phyloP scores from a whole-genome alignment of 116 monocot species.

The Zostera marina region DNA sequence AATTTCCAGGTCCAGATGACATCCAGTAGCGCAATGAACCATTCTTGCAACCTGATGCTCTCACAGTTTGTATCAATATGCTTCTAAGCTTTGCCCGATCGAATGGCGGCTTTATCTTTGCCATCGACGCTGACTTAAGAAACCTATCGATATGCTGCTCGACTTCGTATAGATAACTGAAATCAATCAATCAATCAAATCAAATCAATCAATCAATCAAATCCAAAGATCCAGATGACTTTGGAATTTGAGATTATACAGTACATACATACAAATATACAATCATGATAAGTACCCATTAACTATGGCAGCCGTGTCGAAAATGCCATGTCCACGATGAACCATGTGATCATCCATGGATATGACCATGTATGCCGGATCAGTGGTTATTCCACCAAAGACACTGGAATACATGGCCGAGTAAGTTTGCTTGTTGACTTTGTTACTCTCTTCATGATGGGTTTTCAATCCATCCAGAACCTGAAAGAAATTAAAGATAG shows the following conservation, averaged over 20 bases:
- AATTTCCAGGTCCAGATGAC: conserved; percentile 79
- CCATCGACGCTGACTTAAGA: conserved; percentile 61
- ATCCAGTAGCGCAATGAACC: conserved; percentile 89
- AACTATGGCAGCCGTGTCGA: conserved; percentile 82
- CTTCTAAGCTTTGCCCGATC: conserved; percentile 34
- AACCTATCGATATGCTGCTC: conserved; percentile 86
- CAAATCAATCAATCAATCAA: background rate
- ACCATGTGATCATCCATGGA: conserved; percentile 95
- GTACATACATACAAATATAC: too few relatives aligned
- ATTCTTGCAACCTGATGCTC: conserved; percentile 48
- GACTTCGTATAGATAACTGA: conserved; percentile 74
- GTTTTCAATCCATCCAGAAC: conserved; percentile 38
- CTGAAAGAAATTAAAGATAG: too few relatives aligned
- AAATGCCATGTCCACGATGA: conserved; percentile 89
- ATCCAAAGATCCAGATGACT: background rate
- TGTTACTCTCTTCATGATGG: conserved; percentile 21
- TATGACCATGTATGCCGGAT: conserved; percentile 73
- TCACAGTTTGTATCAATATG: conserved; percentile 61
- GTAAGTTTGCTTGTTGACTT: conserved; percentile 24
- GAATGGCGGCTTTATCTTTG: conserved; percentile 63
- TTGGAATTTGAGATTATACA: background rate
- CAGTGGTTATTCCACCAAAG: conserved; percentile 70
- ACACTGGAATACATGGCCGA: conserved; percentile 86
- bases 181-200: background rate
- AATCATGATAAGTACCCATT: conserved; percentile 48